Conservation (phyloP, 345 rosid genomes). For the Acer campestre region DNA sequence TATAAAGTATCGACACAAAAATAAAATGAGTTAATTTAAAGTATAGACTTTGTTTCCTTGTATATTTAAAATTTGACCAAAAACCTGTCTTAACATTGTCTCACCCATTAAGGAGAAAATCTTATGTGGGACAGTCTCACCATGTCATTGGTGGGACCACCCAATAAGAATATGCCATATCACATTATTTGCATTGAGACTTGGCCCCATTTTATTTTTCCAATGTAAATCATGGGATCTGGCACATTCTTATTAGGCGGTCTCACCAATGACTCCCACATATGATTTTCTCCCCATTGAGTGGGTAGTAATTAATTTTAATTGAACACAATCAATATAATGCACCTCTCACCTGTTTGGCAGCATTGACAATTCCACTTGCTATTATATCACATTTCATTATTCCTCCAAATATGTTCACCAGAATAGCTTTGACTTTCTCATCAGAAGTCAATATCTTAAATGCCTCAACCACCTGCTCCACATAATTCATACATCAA, state of each 20-base stretch:
- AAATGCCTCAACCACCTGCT: conserved; percentile 97
- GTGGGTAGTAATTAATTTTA: not conserved
- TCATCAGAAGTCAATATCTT: conserved; percentile 97
- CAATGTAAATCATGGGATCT: too few species aligned
- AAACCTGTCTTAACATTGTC: not conserved
- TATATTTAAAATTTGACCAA: not conserved
- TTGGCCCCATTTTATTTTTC: too few species aligned
- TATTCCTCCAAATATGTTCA: conserved; percentile 98
- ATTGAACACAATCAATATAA: not conserved
- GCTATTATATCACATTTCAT: conserved; percentile 99
- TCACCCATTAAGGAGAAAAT: not conserved
- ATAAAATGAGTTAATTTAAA: not conserved
- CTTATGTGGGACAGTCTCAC: too few species aligned
- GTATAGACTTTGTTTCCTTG: not conserved
- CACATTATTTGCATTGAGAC: too few species aligned
- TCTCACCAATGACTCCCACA: too few species aligned
- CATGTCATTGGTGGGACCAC: too few species aligned
- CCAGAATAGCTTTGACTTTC: conserved; percentile 97
- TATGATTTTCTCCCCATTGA: not conserved
- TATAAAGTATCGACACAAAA: not conserved
- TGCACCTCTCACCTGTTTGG: conserved; percentile 68
- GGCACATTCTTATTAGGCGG: too few species aligned
- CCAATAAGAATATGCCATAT: too few species aligned
- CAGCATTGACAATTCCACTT: conserved; percentile 98
- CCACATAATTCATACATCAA: conserved; percentile 17